Base-by-base conservation (phyloP, 2,329 filamentous ascomycete species). In the Venturia asperata region DNA sequence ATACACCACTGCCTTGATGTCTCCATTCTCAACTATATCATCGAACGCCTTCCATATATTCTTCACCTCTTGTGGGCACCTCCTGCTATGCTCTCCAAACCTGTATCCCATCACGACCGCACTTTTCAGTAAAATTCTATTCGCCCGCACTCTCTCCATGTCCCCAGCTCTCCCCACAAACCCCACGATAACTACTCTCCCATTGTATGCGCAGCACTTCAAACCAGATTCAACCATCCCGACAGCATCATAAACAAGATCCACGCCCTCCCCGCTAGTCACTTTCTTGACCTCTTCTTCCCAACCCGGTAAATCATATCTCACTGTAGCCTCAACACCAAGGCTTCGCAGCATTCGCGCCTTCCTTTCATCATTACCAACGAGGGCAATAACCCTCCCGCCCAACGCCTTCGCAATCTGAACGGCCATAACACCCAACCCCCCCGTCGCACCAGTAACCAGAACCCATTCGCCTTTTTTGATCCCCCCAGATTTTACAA, bases 201-300 rank as follows among this genome's bases (percentile, higher is more conserved):
- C 84, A 43, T 79, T 77, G 70, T 84, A 81, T 30, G 77, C 82
- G 41, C 84, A 72, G 68, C 82, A 84, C 66, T 79, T 79, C 37
- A 87, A 71, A 47, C 81, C 82, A 66, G 78, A 78, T 67, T 81
- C 78, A 9, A 86, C 82, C 30, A 83, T 76, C 0, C 84, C 84
- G 13, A 86, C 83, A 9, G 80, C 78, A 73, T 87, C 84, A 69
- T 82, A 83, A 15, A 86, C 81, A 0, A 85, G 77, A 73, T 87
- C 79, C 1, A 83, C 83, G 0, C 84, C 84, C 39, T 76, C 73
- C 0, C 79, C 78, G 1, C 71, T 34, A 0, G 82, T 85, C 24
- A 80, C 67, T 2, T 73, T 71, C n/a, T 79, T 73, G 2, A 87
- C 80, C 17, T 75, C 69, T n/a, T 80, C 74, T 70, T 80, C 80